Evolutionary conservation across 345 rosid genomes (phyloP).

Genomic region (Populus ilicifolia): DNA sequence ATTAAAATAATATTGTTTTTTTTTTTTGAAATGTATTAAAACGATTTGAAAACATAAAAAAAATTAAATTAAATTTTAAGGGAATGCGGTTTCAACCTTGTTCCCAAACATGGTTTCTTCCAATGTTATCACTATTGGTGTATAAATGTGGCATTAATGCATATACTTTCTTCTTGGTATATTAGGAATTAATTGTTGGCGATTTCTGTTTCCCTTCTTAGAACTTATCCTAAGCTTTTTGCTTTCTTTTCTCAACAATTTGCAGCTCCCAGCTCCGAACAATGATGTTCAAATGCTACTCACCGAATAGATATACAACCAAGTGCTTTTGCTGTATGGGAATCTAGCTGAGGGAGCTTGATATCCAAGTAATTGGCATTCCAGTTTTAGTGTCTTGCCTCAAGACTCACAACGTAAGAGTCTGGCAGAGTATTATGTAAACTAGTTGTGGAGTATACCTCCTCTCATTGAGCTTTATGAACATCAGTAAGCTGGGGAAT

Average conservation of each 20-base stretch:
- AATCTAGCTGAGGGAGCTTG: neutral
- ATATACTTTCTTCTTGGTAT: neutral
- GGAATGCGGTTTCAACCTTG: too few relatives aligned
- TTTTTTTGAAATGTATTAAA: too few relatives aligned
- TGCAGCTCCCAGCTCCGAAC: constrained; percentile 41
- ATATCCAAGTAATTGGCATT: neutral
- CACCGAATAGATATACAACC: constrained; percentile 37
- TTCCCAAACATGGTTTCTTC: neutral
- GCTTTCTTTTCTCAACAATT: neutral
- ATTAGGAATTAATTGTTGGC: neutral
- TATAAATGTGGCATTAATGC: neutral
- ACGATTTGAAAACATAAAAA: too few relatives aligned
- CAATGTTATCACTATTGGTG: neutral
- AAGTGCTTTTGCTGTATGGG: constrained; percentile 2
- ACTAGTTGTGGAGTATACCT: neutral
- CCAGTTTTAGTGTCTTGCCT: neutral
- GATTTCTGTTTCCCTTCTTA: neutral
- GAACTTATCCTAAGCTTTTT: neutral
- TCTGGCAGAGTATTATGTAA: constrained; percentile 7
- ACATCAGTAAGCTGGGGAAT: neutral
- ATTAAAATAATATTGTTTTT: too few relatives aligned
- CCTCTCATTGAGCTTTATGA: constrained; percentile 1
- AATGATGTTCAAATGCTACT: constrained; percentile 41
- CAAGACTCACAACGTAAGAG: constrained; percentile 19
- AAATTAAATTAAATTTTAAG: too few relatives aligned